Evolutionary conservation across 1,284 basidiomycete genomes (phyloP), one percentile per base, ranked within the genome.

Genomic region (Phaffia rhodozyma): DNA sequence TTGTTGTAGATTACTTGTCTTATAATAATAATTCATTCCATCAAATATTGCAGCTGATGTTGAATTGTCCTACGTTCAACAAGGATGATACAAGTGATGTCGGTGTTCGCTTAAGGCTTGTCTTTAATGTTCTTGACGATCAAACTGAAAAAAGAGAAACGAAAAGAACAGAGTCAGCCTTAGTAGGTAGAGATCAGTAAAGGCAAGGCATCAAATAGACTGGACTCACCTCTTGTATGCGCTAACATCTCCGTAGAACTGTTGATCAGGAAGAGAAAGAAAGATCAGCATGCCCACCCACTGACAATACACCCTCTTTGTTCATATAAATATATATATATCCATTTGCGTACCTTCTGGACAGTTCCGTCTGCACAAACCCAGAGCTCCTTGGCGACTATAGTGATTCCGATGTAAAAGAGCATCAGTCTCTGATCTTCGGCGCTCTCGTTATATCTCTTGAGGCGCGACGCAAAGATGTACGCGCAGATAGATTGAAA

Each of bases 341-440:
- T 38, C 7, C 9, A n/a, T 30, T 2, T 34, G 11, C 29, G 32
- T 80, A 93, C 96, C 75, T 91, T 91, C 65, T 78, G 78, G 25
- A 91, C 88, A 1, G 84, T 86, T 34, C 83, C 85, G 70, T 94
- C 88, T 21, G 85, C 87, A 71, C 91, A 96, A 1, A 97, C 92
- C 72, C 73, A 77, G 23, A 77, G 71, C 71, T 89, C 85, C 72
- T 81, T 82, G 1, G 86, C 86, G 21, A 89, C 60, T 30, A 23
- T 21, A 48, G 43, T 43, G 38, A 43, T 43, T 11, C 7, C 38
- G 7, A 7, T 16, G 13, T 7, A 43, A 43, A 43, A 7, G 38
- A 11, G 2, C 16, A 16, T 43, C 13, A 70, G 60, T 77, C 73
- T 53, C 76, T 76, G 9, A 77, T 78, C 38, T 7, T 16, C n/a